Conservation (phyloP, 2,329 filamentous ascomycete genomes). For the Diaporthe caulivora region DNA sequence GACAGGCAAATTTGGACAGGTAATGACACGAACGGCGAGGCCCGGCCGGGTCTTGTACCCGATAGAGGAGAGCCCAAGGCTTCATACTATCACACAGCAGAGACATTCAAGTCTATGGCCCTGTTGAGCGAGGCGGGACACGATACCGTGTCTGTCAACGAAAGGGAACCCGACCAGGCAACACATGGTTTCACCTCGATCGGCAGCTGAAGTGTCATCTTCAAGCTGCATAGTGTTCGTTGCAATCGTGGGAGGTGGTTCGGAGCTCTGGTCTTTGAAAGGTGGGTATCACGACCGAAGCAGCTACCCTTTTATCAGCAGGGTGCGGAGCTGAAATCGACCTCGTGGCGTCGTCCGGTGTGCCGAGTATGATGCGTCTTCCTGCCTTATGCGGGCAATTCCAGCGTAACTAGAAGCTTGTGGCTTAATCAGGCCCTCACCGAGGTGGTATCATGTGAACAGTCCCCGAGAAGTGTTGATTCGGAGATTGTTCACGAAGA, state of each 20-base stretch:
- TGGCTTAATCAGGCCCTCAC: neutral
- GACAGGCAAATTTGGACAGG: neutral
- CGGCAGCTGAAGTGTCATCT: neutral
- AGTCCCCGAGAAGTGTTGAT: neutral
- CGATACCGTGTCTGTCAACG: neutral
- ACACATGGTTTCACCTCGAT: neutral
- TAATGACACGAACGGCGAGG: neutral
- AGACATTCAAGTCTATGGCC: too few species aligned
- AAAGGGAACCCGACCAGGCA: neutral
- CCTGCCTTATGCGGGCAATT: neutral
- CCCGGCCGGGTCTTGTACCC: neutral
- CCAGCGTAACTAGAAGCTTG: neutral
- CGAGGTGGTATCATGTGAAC: neutral
- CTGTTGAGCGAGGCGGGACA: neutral
- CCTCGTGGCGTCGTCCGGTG: neutral
- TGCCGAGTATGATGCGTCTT: too few species aligned
- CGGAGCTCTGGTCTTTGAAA: too few species aligned
- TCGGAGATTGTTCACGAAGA: neutral
- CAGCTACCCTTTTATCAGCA: neutral
- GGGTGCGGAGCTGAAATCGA: neutral
- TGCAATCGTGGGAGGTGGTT: neutral
- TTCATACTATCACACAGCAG: too few species aligned
- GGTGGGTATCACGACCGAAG: neutral
- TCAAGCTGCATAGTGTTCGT: neutral
- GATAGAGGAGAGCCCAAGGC: neutral